Conservation (phyloP, 352 stramenopile genomes). For the Thraustochytrium sp. region DNA sequence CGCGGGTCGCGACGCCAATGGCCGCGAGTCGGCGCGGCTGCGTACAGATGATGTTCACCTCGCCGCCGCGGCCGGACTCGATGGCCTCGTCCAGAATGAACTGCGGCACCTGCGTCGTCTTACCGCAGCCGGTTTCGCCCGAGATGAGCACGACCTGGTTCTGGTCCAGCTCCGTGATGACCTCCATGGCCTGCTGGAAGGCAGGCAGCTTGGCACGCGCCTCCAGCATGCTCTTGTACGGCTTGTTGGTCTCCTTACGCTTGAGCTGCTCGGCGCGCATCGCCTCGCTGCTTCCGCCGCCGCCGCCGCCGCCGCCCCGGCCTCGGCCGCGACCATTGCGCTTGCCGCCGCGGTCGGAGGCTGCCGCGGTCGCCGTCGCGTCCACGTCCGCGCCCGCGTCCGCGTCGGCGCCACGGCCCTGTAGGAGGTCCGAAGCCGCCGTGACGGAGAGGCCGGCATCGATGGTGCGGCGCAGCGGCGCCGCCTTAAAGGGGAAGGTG, state of each 20-base stretch:
- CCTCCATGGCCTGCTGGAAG: slow-evolving; percentile 62
- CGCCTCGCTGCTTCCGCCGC: neutral
- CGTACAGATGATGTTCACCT: slow-evolving; percentile 89
- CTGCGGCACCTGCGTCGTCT: slow-evolving; percentile 88
- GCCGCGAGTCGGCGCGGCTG: slow-evolving; percentile 91
- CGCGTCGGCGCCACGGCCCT: neutral
- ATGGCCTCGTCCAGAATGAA: slow-evolving; percentile 87
- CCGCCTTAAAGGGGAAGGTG: neutral
- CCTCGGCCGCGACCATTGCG: neutral
- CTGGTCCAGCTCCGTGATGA: slow-evolving; percentile 66
- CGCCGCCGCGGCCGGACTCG: slow-evolving; percentile 62
- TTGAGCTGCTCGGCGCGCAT: neutral
- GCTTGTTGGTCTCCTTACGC: neutral
- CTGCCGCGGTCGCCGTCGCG: neutral
- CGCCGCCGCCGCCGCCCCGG: neutral
- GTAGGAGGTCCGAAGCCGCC: neutral
- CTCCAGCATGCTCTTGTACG: slow-evolving; percentile 45
- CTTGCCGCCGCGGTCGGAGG: neutral
- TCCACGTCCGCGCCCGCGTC: neutral
- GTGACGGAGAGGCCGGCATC: neutral
- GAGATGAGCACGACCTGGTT: slow-evolving; percentile 88
- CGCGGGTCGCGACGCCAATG: slow-evolving; percentile 84
- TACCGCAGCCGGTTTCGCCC: slow-evolving; percentile 88
- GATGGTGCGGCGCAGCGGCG: neutral
- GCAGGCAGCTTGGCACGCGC: slow-evolving; percentile 64